A percentile compares a stretch with the other conserved stretches of the same genome.
phyloP scores from a whole-genome alignment of 768 basidiomycete genomes.

The Naematelia encephala region DNA sequence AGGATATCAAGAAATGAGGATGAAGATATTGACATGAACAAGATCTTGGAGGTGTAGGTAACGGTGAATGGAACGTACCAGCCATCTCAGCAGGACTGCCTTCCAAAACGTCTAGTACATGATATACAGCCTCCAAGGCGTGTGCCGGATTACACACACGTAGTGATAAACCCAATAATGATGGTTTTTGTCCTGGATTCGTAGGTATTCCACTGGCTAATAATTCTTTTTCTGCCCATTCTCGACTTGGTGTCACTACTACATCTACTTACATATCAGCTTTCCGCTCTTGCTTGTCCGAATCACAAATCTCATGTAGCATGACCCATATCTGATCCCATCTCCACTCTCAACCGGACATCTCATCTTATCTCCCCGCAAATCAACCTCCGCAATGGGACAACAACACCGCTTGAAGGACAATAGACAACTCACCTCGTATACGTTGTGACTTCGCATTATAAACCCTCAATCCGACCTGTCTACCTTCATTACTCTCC shows the following conservation, averaged over 20 bases:
- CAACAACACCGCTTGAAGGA: too few species aligned
- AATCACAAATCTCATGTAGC: too few species aligned
- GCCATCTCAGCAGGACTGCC: constrained; percentile 70
- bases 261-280: constrained; percentile 63
- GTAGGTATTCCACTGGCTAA: constrained; percentile 44
- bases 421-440: constrained; percentile 44
- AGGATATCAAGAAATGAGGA: not conserved
- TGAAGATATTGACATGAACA: not conserved
- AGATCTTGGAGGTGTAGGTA: not conserved
- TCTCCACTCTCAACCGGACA: not conserved
- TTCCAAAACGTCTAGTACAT: constrained; percentile 93
- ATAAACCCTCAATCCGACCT: constrained; percentile 43
- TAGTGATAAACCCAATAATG: constrained; percentile 89
- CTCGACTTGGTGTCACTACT: constrained; percentile 74
- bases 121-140: constrained; percentile 93
- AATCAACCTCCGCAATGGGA: too few species aligned
- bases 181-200: constrained; percentile 62
- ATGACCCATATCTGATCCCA: too few species aligned
- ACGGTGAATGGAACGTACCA: not conserved
- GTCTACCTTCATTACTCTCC: constrained; percentile 43
- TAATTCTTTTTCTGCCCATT: constrained; percentile 61
- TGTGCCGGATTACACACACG: constrained; percentile 85
- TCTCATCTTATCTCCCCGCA: not conserved
- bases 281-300: not conserved
- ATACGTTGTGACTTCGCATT: constrained; percentile 48